Base-by-base conservation (phyloP, 768 basidiomycete species). In the Leccinum broughii region DNA sequence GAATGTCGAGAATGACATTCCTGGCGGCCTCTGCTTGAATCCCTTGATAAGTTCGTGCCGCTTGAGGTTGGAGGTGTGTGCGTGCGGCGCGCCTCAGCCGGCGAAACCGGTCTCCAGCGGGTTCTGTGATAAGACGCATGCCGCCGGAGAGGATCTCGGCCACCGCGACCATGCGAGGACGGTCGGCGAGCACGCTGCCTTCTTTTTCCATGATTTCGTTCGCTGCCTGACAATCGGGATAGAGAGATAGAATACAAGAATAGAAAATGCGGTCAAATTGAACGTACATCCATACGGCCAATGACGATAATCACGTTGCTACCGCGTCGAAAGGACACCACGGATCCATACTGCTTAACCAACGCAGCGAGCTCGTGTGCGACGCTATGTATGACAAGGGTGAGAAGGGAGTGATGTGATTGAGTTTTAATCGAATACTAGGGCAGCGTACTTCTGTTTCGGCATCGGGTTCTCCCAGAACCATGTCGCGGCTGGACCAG, bases 121-220 rank as follows among this genome's bases (percentile, higher is more conserved):
- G 77, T 4, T 78, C 79, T 3, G 85, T 66, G 34, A 86, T 56
- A 24, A 83, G 75, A 26, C 83, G 72, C 85, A 85, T 83, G 0
- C 81, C 83, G 2, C 80, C 80, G 0, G 80, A 82, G 1, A 86
- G 71, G 0, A 83, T 82, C 49, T 85, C 84, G 1, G 81, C 80
- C 0, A 78, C 85, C 0, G 85, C 77, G 50, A 85, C 81, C 20
- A 71, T 73, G 2, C 66, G 64, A 11, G 85, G 85, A 35, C 85
- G 72, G 62, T 87, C 85, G 0, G 76, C 78, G 14, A 81, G 72
- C 0, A 73, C 64, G 0, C 78, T 80, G 0, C 85, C 83, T 64
- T 85, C 81, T 51, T 82, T 81, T 68, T 86, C 85, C 83, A 86
- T 82, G 57, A 86, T 80, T 4, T 86, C 83, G 0, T 81, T 73